Conservation (phyloP, 2,329 filamentous ascomycete genomes). For the Setomelanomma holmii region DNA sequence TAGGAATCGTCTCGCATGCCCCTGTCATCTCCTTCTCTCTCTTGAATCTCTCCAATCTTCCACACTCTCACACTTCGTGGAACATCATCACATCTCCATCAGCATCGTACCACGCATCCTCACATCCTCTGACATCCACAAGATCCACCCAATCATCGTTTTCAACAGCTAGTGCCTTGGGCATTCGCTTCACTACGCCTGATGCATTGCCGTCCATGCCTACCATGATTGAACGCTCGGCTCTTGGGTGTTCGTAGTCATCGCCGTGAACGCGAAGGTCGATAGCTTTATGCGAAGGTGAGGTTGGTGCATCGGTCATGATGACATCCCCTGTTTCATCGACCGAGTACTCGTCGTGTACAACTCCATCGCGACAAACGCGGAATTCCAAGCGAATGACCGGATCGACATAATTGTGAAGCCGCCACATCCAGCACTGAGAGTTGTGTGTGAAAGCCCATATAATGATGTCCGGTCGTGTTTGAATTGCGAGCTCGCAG, state of each 20-base stretch:
- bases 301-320: constrained; percentile 12
- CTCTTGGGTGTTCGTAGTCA: constrained; percentile 1
- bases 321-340: constrained; percentile 20
- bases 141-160: constrained; percentile 37
- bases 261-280: constrained; percentile 1
- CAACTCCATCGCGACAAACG: constrained; percentile 34
- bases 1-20: neutral
- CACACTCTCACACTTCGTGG: neutral
- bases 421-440: constrained; percentile 56
- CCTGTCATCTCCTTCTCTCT: neutral
- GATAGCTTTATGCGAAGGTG: neutral
- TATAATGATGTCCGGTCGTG: constrained; percentile 54
- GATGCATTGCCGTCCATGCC: constrained; percentile 33
- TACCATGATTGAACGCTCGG: constrained; percentile 6
- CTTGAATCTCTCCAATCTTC: too few relatives aligned
- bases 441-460: constrained; percentile 60
- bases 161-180: constrained; percentile 34
- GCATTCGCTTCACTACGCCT: constrained; percentile 18
- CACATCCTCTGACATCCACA: constrained; percentile 33
- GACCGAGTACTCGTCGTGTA: constrained; percentile 21
- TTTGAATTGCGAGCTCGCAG: constrained; percentile 60
- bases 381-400: constrained; percentile 10
- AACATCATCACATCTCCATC: constrained; percentile 35
- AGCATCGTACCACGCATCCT: constrained; percentile 38
- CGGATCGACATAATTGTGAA: constrained; percentile 42